Percentiles rank a stretch among this genome's conserved stretches.
Conservation (phyloP, 441 rosid genomes). For the Gossypium lobatum region DNA sequence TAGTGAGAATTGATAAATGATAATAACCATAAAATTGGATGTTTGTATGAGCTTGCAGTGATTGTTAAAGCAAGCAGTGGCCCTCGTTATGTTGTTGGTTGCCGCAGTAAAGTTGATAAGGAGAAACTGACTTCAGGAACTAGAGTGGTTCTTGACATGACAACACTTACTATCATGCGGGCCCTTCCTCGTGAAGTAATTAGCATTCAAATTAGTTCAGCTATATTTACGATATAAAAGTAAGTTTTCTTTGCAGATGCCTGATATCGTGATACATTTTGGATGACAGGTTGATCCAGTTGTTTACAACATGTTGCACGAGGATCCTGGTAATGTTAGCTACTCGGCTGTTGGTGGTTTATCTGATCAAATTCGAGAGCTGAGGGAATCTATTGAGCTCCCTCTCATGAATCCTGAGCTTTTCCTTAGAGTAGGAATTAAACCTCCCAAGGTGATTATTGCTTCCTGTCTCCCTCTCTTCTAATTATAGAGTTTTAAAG, state of each 20-base stretch:
- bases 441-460: constrained; percentile 81
- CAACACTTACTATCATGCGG: constrained; percentile 76
- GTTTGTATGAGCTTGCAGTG: constrained; percentile 32
- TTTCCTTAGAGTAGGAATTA: constrained; percentile 88
- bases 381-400: constrained; percentile 94
- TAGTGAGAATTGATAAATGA: background rate
- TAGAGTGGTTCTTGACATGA: constrained; percentile 69
- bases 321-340: constrained; percentile 95
- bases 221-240: background rate
- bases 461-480: background rate
- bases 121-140: constrained; percentile 79
- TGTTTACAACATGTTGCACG: constrained; percentile 94
- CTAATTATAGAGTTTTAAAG: background rate
- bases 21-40: background rate
- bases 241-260: background rate
- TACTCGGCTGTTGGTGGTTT: constrained; percentile 96
- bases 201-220: background rate
- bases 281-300: constrained; percentile 82
- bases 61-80: constrained; percentile 75
- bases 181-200: constrained; percentile 77
- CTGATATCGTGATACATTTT: background rate
- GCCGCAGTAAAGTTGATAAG: constrained; percentile 75
- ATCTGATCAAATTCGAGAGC: constrained; percentile 88
- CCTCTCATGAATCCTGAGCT: constrained; percentile 98
- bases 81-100: constrained; percentile 70